A percentile compares a stretch with the other conserved stretches of the same genome.
Conservation (phyloP, 164 flowering plant species). For the Macadamia integrifolia region DNA sequence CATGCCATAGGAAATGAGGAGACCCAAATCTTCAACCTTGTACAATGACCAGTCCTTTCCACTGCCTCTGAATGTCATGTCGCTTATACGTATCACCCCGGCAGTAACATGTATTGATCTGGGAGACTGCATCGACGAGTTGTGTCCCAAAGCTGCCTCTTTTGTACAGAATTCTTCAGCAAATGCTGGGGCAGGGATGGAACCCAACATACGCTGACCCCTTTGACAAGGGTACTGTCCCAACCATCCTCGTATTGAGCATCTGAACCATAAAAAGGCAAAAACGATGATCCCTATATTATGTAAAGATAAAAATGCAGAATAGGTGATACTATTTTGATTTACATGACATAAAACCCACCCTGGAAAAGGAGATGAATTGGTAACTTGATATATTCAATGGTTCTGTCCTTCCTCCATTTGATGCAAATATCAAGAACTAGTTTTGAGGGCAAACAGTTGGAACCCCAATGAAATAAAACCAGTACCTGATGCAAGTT, state of each 20-base stretch:
- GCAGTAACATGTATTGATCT: conserved; percentile 53
- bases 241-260: conserved; percentile 10
- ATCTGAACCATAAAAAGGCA: conserved; percentile 33
- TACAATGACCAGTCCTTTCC: conserved; percentile 29
- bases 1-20: conserved; percentile 28
- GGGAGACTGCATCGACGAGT: conserved; percentile 38
- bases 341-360: no score
- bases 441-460: neutral
- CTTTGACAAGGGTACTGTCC: conserved; percentile 26
- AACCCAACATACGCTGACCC: conserved; percentile 45
- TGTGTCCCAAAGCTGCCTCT: conserved; percentile 21
- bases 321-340: no score
- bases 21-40: conserved; percentile 31
- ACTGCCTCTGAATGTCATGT: conserved; percentile 19
- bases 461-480: neutral
- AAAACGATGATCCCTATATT: neutral
- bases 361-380: no score
- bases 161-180: conserved; percentile 52
- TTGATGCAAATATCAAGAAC: neutral
- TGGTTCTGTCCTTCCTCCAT: no score
- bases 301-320: neutral
- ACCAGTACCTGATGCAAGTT: conserved; percentile 26
- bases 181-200: conserved; percentile 55
- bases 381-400: no score
- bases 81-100: conserved; percentile 45